Percentiles rank a stretch among this genome's conserved stretches.
Conservation (phyloP, 176 grass and related monocot genomes). For the Cenchrus americanus region DNA sequence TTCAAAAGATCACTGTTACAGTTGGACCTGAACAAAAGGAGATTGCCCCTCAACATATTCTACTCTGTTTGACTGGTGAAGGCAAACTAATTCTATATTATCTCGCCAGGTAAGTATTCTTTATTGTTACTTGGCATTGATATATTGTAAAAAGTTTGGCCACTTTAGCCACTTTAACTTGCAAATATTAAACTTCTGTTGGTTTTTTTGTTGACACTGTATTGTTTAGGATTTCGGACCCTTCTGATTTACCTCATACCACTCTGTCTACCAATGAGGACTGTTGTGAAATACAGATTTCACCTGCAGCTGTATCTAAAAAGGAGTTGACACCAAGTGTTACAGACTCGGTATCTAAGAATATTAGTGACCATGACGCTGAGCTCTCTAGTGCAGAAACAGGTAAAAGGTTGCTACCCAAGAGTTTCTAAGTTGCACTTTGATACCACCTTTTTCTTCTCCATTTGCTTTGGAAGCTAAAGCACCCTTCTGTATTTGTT, state of each 20-base stretch:
- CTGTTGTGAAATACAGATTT: conserved; percentile 44
- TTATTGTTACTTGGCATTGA: not conserved
- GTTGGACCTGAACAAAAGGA: conserved; percentile 68
- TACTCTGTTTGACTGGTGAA: conserved; percentile 90
- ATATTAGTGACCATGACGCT: conserved; percentile 35
- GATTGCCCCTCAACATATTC: conserved; percentile 78
- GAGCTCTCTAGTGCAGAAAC: conserved; percentile 39
- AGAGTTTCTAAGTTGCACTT: conserved; percentile 15
- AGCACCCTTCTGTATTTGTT: conserved; percentile 25
- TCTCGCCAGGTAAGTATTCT: conserved; percentile 72
- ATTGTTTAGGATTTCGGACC: conserved; percentile 80
- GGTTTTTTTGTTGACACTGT: conserved; percentile 42
- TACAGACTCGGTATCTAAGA: conserved; percentile 42
- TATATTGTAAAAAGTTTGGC: conserved; percentile 13
- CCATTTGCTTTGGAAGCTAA: conserved; percentile 27
- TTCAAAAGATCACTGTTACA: conserved; percentile 74
- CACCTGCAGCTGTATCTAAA: conserved; percentile 46
- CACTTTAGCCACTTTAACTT: conserved; percentile 26
- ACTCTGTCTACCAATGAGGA: conserved; percentile 50
- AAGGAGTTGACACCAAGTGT: conserved; percentile 39
- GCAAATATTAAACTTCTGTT: conserved; percentile 32
- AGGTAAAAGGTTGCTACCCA: conserved; percentile 45
- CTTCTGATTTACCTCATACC: conserved; percentile 73
- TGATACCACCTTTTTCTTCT: conserved; percentile 4
- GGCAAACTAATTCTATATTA: conserved; percentile 83